Conservation (phyloP, 352 stramenopile genomes). For the Globisporangium cylindrosporum region DNA sequence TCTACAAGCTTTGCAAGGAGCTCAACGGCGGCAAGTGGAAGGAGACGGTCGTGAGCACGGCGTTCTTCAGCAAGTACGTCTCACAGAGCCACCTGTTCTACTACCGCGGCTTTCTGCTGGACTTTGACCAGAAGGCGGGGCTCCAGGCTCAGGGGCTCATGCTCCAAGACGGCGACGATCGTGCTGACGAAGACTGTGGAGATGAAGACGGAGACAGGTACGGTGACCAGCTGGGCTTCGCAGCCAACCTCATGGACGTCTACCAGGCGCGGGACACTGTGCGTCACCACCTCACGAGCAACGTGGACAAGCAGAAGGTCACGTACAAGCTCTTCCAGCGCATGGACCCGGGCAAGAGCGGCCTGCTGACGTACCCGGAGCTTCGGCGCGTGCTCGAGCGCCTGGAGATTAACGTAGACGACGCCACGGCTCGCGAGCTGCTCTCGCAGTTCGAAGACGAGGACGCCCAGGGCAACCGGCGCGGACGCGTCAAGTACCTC, state of each 20-base stretch:
- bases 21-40: conserved; percentile 30
- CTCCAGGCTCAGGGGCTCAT: conserved; percentile 53
- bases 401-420: conserved; percentile 44
- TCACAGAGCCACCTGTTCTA: conserved; percentile 49
- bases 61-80: conserved; percentile 50
- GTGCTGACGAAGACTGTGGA: conserved; percentile 1
- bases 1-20: conserved; percentile 39
- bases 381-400: conserved; percentile 59
- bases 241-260: conserved; percentile 23
- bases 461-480: conserved; percentile 39
- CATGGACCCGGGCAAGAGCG: conserved; percentile 54
- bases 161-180: conserved; percentile 49
- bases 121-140: conserved; percentile 50
- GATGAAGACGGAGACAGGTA: conserved; percentile 6
- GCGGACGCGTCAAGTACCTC: conserved; percentile 55
- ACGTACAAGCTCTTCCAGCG: conserved; percentile 63
- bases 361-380: conserved; percentile 54
- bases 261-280: conserved; percentile 50
- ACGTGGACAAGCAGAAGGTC: conserved; percentile 36
- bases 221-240: background rate
- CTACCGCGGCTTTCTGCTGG: conserved; percentile 68
- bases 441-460: conserved; percentile 53
- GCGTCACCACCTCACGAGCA: conserved; percentile 50
- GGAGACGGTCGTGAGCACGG: conserved; percentile 31
- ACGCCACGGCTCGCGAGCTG: conserved; percentile 35